These are phyloP conservation scores for Leccinum broughii DNA, from an alignment of 768 basidiomycete species.

Conservation along the genomic window DNA sequence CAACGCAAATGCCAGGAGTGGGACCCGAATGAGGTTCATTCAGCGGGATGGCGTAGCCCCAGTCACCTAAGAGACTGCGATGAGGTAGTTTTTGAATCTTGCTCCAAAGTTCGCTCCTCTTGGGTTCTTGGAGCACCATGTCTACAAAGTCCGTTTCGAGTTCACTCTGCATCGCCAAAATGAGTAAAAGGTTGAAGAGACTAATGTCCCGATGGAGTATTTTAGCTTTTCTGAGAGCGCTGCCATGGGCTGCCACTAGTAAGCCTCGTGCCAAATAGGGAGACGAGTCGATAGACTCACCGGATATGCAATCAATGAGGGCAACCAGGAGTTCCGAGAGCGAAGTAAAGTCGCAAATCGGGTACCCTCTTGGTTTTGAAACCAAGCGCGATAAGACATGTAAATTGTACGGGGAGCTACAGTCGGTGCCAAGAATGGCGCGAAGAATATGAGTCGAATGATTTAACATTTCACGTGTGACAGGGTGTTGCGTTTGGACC, in stretches of 20 bases:
- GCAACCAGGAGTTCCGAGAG: background rate
- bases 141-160: background rate
- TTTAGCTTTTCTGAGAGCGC: background rate
- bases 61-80: constrained; percentile 4
- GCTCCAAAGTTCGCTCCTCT: too few species aligned
- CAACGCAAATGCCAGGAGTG: too few species aligned
- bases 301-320: background rate
- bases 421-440: background rate
- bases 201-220: constrained; percentile 11
- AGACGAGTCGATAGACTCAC: background rate
- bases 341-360: background rate
- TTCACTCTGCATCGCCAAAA: background rate
- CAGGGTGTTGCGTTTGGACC: constrained; percentile 1
- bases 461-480: background rate
- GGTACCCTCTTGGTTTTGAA: background rate
- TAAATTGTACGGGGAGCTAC: background rate
- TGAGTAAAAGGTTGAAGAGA: constrained; percentile 9
- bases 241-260: background rate
- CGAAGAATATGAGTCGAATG: constrained; percentile 3
- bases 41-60: constrained; percentile 5
- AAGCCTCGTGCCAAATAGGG: background rate
- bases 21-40: too few species aligned
- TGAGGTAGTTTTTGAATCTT: background rate
- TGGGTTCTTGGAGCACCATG: background rate
- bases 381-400: background rate